Conservation (phyloP, 805 yeast genomes). For the Pichia phayaonensis region DNA sequence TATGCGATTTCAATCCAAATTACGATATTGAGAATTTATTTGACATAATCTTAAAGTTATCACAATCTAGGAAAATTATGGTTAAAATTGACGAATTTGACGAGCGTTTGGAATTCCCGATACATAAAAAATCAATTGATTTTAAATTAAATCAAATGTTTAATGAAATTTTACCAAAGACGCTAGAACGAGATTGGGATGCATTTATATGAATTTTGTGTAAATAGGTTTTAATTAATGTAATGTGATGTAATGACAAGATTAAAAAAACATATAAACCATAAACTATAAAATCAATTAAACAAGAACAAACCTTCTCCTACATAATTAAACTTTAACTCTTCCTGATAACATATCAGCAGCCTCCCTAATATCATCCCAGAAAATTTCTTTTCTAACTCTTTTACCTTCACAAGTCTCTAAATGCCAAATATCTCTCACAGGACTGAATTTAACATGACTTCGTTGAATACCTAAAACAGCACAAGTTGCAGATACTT, state of each 20-base stretch:
- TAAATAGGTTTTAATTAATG: neutral
- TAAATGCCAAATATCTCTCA: conserved; percentile 71
- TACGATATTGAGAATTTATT: conserved; percentile 4
- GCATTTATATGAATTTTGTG: neutral
- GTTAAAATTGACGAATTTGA: conserved; percentile 22
- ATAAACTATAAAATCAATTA: too few relatives aligned
- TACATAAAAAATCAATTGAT: neutral
- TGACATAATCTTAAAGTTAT: neutral
- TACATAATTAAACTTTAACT: conserved; percentile 26
- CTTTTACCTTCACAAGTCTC: conserved; percentile 78
- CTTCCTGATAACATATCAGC: conserved; percentile 84
- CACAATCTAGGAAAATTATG: conserved; percentile 13
- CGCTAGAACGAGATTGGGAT: conserved; percentile 6
- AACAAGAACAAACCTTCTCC: neutral
- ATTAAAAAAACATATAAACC: too few relatives aligned
- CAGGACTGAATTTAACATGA: conserved; percentile 64
- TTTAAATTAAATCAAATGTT: neutral
- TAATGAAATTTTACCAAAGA: neutral
- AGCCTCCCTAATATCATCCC: conserved; percentile 68
- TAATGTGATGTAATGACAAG: too few relatives aligned
- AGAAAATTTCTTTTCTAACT: conserved; percentile 83
- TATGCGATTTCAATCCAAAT: conserved; percentile 9
- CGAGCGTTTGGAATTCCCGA: conserved; percentile 3
- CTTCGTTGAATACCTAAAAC: conserved; percentile 81
- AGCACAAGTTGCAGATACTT: conserved; percentile 50